These are phyloP conservation scores for Ensete ventricosum DNA, from an alignment of 176 grass and related monocot genomes.

Conservation along the genomic window DNA sequence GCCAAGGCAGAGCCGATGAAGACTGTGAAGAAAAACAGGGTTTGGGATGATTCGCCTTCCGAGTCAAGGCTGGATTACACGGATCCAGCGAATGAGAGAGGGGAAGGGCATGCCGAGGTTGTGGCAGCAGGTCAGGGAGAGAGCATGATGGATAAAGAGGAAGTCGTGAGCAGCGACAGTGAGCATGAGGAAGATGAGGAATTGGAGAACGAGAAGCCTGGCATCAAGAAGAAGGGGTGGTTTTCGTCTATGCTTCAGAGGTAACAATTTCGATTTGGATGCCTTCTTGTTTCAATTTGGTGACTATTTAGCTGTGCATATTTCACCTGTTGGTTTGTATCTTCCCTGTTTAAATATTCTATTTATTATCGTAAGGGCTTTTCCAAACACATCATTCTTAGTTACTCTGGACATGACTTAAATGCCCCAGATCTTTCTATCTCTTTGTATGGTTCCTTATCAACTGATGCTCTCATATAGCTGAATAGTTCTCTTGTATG, in stretches of 20 bases:
- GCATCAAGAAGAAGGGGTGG: slow-evolving; percentile 74
- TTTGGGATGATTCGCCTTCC: slow-evolving; percentile 59
- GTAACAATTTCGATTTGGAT: slow-evolving; percentile 22
- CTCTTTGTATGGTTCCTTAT: not conserved
- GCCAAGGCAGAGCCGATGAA: slow-evolving; percentile 43
- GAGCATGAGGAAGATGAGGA: slow-evolving; percentile 53
- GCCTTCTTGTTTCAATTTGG: not conserved
- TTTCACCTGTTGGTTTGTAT: not conserved
- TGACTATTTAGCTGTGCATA: not conserved
- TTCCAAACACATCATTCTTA: not conserved
- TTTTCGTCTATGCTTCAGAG: slow-evolving; percentile 86
- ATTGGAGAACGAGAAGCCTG: slow-evolving; percentile 24
- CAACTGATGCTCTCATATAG: not conserved
- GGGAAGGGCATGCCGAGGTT: slow-evolving; percentile 38
- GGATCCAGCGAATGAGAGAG: slow-evolving; percentile 63
- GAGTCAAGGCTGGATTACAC: slow-evolving; percentile 77
- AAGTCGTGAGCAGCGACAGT: slow-evolving; percentile 55
- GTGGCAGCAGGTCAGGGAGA: slow-evolving; percentile 35
- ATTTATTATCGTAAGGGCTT: not conserved
- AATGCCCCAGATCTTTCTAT: not conserved
- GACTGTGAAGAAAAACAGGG: slow-evolving; percentile 51
- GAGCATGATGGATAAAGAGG: slow-evolving; percentile 99
- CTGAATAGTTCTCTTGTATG: no score
- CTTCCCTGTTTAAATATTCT: not conserved
- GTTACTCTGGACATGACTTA: not conserved